These are phyloP conservation scores for Paxillus rubicundulus DNA, from an alignment of 768 basidiomycete genomes.

Conservation along the genomic window DNA sequence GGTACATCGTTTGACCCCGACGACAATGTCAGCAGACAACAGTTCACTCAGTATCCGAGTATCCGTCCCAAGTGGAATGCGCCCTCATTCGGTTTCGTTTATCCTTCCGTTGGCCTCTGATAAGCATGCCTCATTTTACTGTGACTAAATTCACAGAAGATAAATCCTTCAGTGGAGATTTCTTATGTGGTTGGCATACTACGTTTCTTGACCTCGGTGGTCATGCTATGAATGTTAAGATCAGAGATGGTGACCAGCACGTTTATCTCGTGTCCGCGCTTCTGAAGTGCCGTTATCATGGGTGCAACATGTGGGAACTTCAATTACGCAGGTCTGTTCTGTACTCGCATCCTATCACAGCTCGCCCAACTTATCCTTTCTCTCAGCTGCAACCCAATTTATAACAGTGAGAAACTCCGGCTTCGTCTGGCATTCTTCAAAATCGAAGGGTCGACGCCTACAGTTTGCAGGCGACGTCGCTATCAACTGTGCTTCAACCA, in stretches of 20 bases:
- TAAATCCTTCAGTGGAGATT: constrained; percentile 9
- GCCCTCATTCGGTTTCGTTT: constrained; percentile 18
- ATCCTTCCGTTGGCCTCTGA: constrained; percentile 26
- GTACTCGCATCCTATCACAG: background rate
- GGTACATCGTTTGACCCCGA: constrained; percentile 5
- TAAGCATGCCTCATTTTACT: constrained; percentile 6
- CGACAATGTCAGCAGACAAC: background rate
- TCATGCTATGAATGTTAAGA: constrained; percentile 15
- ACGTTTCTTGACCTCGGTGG: constrained; percentile 13
- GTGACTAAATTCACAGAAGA: background rate
- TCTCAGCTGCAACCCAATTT: constrained; percentile 5
- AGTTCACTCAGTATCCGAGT: constrained; percentile 3
- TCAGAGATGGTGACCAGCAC: background rate
- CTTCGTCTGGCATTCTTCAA: too few species aligned
- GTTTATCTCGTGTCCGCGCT: background rate
- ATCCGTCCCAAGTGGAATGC: constrained; percentile 19
- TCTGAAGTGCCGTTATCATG: constrained; percentile 3
- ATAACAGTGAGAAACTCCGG: constrained; percentile 10
- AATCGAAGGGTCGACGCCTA: too few species aligned
- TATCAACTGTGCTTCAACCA: constrained; percentile 20
- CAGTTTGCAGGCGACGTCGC: constrained; percentile 15
- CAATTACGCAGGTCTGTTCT: constrained; percentile 20
- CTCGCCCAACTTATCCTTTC: background rate
- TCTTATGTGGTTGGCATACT: constrained; percentile 25
- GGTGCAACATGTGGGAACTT: background rate